Percentiles rank a stretch among this genome's conserved stretches.
These are phyloP conservation scores for Cardamine resedifolia DNA, from an alignment of 345 rosid genomes.

Conservation along the genomic window DNA sequence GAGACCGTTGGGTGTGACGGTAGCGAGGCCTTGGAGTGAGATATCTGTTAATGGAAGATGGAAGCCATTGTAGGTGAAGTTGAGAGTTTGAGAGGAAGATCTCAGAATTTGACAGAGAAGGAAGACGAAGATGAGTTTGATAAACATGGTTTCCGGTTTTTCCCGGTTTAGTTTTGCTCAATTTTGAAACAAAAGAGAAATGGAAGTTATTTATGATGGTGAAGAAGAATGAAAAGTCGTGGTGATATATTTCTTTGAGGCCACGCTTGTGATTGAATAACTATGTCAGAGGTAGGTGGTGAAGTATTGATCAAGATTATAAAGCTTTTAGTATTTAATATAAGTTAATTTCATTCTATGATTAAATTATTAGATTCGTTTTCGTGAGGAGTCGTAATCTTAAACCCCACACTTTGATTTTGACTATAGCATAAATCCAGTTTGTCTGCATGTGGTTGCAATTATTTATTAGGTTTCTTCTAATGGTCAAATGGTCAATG, in stretches of 20 bases:
- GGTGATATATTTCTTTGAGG: conserved; percentile 10
- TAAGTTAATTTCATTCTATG: not conserved
- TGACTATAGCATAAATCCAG: conserved; percentile 15
- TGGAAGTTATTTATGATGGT: not conserved
- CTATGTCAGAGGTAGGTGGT: conserved; percentile 20
- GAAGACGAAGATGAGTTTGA: conserved; percentile 25
- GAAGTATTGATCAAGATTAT: conserved; percentile 21
- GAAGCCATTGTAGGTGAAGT: conserved; percentile 36
- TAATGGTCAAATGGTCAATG: conserved; percentile 11
- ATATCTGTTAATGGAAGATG: conserved; percentile 29
- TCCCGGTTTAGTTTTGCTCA: conserved; percentile 7
- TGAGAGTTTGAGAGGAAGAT: conserved; percentile 32
- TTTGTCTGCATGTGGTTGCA: conserved; percentile 30
- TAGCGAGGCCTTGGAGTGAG: conserved; percentile 56
- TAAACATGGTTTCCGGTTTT: conserved; percentile 34
- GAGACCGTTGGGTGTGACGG: conserved; percentile 52
- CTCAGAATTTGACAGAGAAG: conserved; percentile 18
- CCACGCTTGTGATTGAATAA: conserved; percentile 14
- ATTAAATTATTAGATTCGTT: not conserved
- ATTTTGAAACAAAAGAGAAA: not conserved
- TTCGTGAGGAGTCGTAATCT: conserved; percentile 17
- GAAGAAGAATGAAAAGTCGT: conserved; percentile 18
- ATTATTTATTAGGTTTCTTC: conserved; percentile 13
- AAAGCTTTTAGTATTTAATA: conserved; percentile 1
- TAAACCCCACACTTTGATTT: conserved; percentile 4